Evolutionary conservation across 371 early-diverging fungal species (phyloP), one percentile per base, ranked within the genome.

Genomic region (Apophysomyces ossiformis): DNA sequence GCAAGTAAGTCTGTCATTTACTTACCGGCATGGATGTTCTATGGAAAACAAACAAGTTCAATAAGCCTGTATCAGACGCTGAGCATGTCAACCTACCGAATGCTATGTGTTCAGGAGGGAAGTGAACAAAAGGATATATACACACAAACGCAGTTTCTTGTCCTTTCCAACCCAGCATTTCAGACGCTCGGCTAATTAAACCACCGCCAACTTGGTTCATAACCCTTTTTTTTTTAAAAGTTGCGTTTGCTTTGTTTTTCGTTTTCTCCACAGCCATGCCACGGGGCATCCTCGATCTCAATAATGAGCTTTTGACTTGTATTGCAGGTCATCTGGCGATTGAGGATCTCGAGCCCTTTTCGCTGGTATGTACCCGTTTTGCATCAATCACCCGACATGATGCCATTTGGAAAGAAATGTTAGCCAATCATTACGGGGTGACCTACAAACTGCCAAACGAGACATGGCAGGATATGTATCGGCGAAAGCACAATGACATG

Each of bases 381-480:
- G 60, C 56, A 9, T 18, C 65, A 16, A 67, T 82, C 15, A 74
- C 75, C 11, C 72, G 69, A 44, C 69, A 70, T 39, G 83, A 82
- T 50, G 69, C 71, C 1, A 69, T 77, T 0, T 82, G 83, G 83
- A 72, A 69, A 61, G 76, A 79, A 16, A 74, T 70, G 65, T 67
- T 82, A 4, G 66, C 62, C 38, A 79, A 78, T 56, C 56, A 67
- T 3, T 82, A 64, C 60, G 79, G 83, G 4, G 74, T 82, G 35
- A 71, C 70, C 5, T 82, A 82, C 60, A 82, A 82, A 38, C 61
- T 75, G 21, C 76, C 78, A 0, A 56, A 74, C 0, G 74, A 79
- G 16, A 64, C 62, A 0, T 82, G 83, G 83, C 77, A 71, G 58
- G 73, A 72, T 7, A 71, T 76, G 73, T 82, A 77, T 43, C 61